Base-by-base conservation (phyloP, 768 basidiomycete species). In the Phanerochaete sordida region DNA sequence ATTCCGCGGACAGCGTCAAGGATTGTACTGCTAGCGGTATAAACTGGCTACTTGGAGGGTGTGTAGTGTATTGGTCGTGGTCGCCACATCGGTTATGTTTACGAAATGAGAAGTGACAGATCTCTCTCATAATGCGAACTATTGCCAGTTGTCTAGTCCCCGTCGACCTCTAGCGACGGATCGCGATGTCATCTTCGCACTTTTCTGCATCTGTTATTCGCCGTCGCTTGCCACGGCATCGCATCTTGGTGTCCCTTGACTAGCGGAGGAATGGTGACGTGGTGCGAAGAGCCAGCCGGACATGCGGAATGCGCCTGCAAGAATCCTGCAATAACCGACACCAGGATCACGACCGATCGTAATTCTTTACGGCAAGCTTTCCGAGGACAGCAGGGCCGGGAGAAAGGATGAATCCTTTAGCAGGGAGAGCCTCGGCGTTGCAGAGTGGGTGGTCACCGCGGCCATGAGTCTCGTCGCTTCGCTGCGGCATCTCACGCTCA, bases 381-480 rank as follows among this genome's bases (percentile, higher is more conserved):
- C 39, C 21, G 27, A 58, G n/a, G 63, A 61, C 11, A 72, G 62
- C 2, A 74, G 53, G 1, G 73, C 63, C 11, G 70, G 72, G 7
- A 74, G 52, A 56, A 73, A 74, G 1, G 68, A 46, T 13, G 72
- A 72, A 31, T 73, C 69, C 47, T 69, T 72, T 7, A 69, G 52
- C 21, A 69, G 35, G 24, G 72, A 70, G 1, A 74, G 63, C 21
- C 66, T 62, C 1, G 64, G 66, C 0, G 33, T 48, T 1, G 61
- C 68, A 3, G 58, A 62, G 48, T 48, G 68, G 11, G 66, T 71
- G 2, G 70, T 61, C 15, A 64, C 62, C 26, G 73, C 68, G 1
- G 71, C 72, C 56, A 73, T 68, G 3, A 74, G 60, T 24, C 63
- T 70, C 12, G 69, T 62, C 6, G 69, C 71, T 2, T 74, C 72